Percentiles rank a stretch among this genome's conserved stretches.
phyloP scores from a whole-genome alignment of 345 rosid species.

The Eutrema japonicum region DNA sequence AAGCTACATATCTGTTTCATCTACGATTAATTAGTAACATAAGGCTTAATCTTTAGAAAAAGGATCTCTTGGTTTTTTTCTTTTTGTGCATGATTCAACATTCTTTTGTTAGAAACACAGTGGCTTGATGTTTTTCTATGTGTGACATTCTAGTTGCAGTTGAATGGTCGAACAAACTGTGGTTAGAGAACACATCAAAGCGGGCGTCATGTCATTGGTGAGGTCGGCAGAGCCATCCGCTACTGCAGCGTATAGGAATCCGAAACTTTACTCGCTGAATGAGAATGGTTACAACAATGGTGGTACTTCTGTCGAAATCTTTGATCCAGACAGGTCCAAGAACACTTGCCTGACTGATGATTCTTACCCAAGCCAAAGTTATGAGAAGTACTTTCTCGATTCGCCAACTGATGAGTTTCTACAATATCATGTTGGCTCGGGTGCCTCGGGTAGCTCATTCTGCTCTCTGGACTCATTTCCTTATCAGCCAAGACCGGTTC shows the following conservation, averaged over 20 bases:
- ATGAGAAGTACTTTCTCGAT: slow-evolving; percentile 79
- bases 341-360: slow-evolving; percentile 59
- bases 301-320: slow-evolving; percentile 52
- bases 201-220: slow-evolving; percentile 63
- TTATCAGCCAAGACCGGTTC: slow-evolving; percentile 53
- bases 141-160: slow-evolving; percentile 25
- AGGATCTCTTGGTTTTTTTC: not conserved
- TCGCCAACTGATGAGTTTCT: slow-evolving; percentile 67
- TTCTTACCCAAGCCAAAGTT: slow-evolving; percentile 69
- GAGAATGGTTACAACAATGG: slow-evolving; percentile 52
- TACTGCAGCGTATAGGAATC: slow-evolving; percentile 53
- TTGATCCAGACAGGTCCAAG: slow-evolving; percentile 58
- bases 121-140: slow-evolving; percentile 18
- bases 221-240: slow-evolving; percentile 66
- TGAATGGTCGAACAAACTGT: slow-evolving; percentile 40
- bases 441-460: slow-evolving; percentile 59
- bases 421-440: slow-evolving; percentile 58
- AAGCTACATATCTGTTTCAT: slow-evolving; percentile 12
- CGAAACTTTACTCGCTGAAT: slow-evolving; percentile 58
- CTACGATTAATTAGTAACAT: slow-evolving; percentile 9
- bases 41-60: slow-evolving; percentile 11
- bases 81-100: slow-evolving; percentile 3
- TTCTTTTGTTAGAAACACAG: slow-evolving; percentile 13
- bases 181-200: slow-evolving; percentile 37
- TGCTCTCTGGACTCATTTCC: slow-evolving; percentile 50